Base-by-base conservation (phyloP, 2,329 filamentous ascomycete genomes). In the Nemania sp. region DNA sequence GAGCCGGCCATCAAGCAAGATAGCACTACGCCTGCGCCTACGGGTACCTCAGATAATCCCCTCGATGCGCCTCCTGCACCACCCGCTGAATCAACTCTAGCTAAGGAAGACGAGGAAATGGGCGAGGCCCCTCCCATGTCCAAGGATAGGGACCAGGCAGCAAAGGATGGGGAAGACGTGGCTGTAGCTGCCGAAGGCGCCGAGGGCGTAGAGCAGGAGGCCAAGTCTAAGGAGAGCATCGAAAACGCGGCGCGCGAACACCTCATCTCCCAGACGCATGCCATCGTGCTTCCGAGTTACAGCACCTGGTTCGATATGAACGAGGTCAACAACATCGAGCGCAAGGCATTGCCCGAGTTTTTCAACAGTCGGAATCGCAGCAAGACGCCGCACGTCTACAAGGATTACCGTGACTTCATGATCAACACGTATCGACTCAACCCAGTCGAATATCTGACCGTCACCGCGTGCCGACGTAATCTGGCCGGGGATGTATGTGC, bases 231-330 rank as follows among this genome's bases (percentile, higher is more conserved):
- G 77, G 86, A 92, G 56, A 86, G 86, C 3, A 81, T 93, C 58
- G 93, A 97, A 79, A 88, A 90, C 45, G 89, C 92, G 3, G 96
- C 95, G 53, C 91, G 94, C 66, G 90, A 94, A 69, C 93, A 98
- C 72, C 87, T 99, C 57, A 90, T 97, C 63, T 87, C 91, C 13
- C 95, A 99, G 78, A 96, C 92, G 43, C 94, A 97, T 73, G 89
- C 93, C 64, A 98, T 98, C 72, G 93, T 99, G 65, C 86, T 99
- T 20, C 95, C 95, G 20, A 98, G 94, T 75, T 99, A 99, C 78
- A 96, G 92, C 73, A 95, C 91, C 13, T 99, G 95, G 95, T 99
- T 99, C 75, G 95, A 99, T 77, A 97, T 99, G 94, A 91, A 93
- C 75, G 83, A 86, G 51, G 90, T 99, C 72, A 91, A 97, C 76